Conservation (phyloP, 257 asterid genomes). For the Nicotiana attenuata region DNA sequence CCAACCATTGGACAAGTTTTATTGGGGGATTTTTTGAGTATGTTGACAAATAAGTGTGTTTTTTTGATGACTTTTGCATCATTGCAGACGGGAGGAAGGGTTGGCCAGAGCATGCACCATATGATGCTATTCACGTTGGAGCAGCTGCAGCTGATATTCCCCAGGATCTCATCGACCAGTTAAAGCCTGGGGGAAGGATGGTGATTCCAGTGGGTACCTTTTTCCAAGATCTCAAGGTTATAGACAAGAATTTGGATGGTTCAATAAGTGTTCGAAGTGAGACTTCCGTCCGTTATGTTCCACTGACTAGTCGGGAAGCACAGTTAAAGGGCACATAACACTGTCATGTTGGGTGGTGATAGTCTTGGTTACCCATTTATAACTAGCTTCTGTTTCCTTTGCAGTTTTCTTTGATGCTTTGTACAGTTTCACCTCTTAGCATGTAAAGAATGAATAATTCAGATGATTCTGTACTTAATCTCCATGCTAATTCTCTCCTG, state of each 20-base stretch:
- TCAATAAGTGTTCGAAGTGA: slow-evolving; percentile 46
- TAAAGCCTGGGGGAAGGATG: slow-evolving; percentile 93
- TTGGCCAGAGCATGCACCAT: slow-evolving; percentile 86
- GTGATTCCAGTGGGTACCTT: slow-evolving; percentile 87
- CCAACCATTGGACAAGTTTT: not conserved
- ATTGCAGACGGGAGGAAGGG: slow-evolving; percentile 82
- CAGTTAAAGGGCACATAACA: slow-evolving; percentile 51
- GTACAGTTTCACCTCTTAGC: slow-evolving; percentile 6
- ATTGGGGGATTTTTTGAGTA: not conserved
- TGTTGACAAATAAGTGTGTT: not conserved
- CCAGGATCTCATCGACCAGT: slow-evolving; percentile 66
- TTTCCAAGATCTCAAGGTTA: slow-evolving; percentile 76
- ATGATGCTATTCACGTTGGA: slow-evolving; percentile 95
- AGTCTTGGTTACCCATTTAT: not conserved
- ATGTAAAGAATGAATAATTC: not conserved
- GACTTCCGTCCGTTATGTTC: slow-evolving; percentile 87
- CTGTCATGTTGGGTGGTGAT: not conserved
- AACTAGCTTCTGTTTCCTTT: not conserved
- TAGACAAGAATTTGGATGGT: slow-evolving; percentile 76
- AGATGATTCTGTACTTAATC: not conserved
- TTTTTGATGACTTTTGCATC: not conserved
- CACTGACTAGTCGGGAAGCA: slow-evolving; percentile 80
- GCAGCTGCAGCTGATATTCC: slow-evolving; percentile 95
- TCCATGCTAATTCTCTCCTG: not conserved
- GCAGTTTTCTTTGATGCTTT: not conserved